Percentiles rank a stretch among this genome's conserved stretches.
Conservation (phyloP, 306 rosid species). For the Malus domestica region DNA sequence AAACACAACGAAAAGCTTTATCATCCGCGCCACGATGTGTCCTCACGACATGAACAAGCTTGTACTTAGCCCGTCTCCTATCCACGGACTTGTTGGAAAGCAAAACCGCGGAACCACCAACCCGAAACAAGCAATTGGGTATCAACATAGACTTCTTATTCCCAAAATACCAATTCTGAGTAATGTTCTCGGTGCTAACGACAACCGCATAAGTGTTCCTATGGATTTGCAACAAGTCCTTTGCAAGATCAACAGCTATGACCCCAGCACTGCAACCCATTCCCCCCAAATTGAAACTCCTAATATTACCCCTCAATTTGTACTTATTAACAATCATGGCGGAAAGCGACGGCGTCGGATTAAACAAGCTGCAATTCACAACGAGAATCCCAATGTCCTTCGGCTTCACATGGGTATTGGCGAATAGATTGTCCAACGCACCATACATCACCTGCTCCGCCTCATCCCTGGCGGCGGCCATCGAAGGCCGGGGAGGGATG, state of each 20-base stretch:
- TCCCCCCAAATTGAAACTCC: slow-evolving; percentile 74
- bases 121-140: slow-evolving; percentile 70
- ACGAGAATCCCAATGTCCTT: slow-evolving; percentile 63
- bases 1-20: slow-evolving; percentile 64
- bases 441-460: slow-evolving; percentile 68
- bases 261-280: slow-evolving; percentile 86
- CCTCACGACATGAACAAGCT: slow-evolving; percentile 62
- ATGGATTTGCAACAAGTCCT: slow-evolving; percentile 57
- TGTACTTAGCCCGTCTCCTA: slow-evolving; percentile 50
- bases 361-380: slow-evolving; percentile 63
- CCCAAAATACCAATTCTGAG: slow-evolving; percentile 75
- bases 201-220: slow-evolving; percentile 65
- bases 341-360: slow-evolving; percentile 65
- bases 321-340: slow-evolving; percentile 72
- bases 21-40: slow-evolving; percentile 66
- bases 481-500: slow-evolving; percentile 52
- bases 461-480: slow-evolving; percentile 62
- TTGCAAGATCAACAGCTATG: slow-evolving; percentile 65
- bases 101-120: slow-evolving; percentile 50
- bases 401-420: slow-evolving; percentile 35
- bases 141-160: slow-evolving; percentile 69
- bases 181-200: slow-evolving; percentile 69
- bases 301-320: slow-evolving; percentile 55
- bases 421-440: slow-evolving; percentile 52
- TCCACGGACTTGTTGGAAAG: slow-evolving; percentile 49